phyloP scores from a whole-genome alignment of 2,329 filamentous ascomycete species.

The Paecilomyces fulvus region DNA sequence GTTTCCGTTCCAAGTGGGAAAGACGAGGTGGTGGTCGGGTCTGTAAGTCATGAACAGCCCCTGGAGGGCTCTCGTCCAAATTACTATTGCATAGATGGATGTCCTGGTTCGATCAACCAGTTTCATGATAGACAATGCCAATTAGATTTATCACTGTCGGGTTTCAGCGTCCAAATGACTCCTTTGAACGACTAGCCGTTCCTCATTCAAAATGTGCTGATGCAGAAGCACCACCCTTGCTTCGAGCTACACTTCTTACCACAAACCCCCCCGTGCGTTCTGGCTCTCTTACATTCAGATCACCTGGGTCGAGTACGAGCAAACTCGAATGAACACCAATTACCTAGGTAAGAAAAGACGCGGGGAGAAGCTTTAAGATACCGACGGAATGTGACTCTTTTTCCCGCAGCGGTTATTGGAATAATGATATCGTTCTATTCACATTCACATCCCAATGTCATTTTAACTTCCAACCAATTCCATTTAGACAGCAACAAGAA shows the following conservation, averaged over 20 bases:
- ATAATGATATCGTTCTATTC: not conserved
- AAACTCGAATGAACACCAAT: no score
- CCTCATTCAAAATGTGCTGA: no score
- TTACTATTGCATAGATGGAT: not conserved
- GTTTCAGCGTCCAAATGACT: not conserved
- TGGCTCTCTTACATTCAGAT: no score
- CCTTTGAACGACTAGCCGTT: no score
- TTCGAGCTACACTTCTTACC: no score
- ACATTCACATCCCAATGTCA: not conserved
- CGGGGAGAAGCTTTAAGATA: not conserved
- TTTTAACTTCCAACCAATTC: not conserved
- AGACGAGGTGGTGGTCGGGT: conserved; percentile 61
- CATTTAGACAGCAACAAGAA: not conserved
- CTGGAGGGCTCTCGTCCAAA: not conserved
- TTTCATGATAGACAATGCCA: not conserved
- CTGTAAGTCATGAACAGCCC: conserved; percentile 31
- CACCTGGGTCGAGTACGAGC: no score
- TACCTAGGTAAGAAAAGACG: not conserved
- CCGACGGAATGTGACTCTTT: not conserved
- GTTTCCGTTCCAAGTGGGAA: conserved; percentile 47
- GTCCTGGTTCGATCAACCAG: not conserved
- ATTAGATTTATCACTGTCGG: not conserved
- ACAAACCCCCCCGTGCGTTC: no score
- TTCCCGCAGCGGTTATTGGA: not conserved
- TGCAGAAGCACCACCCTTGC: no score